Base-by-base conservation (phyloP, 2,329 filamentous ascomycete genomes). In the Colletotrichum shisoi region DNA sequence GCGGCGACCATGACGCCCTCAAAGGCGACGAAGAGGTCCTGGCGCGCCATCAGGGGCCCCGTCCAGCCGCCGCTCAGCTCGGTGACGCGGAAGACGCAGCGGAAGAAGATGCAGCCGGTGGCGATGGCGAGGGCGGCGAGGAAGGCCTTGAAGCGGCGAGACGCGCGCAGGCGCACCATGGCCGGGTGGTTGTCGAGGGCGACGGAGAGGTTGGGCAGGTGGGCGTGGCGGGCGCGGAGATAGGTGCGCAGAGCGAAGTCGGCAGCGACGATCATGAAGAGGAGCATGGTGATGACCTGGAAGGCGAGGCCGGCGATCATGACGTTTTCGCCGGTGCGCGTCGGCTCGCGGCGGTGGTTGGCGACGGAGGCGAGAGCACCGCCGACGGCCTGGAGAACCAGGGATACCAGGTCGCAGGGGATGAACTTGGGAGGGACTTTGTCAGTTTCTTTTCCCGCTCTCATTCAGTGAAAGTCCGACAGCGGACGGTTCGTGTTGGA, bases 41-140 rank as follows among this genome's bases (percentile, higher is more conserved):
- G 80, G 44, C 84, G 76, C 40, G 73, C 76, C 74, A 89, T 89
- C 71, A 91, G 75, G 24, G 81, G 76, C 0, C 88, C 88, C 3
- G 73, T 76, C 84, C 87, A 92, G 1, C 89, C 89, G 59, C 84
- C 80, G 69, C 83, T 85, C 70, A 92, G 77, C 81, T 92, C 89
- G 0, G 85, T 85, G 24, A 90, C 85, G 62, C 90, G 84, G 76
- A 87, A 92, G 48, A 87, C 84, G 70, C 84, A 88, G 9, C 90
- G 81, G 72, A 85, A 85, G 69, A 91, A 85, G 72, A 92, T 87
- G 71, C 82, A 84, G 13, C 90, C 59, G n/a, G 87, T 88, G 2
- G 87, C 82, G 2, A 89, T 74, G 1, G 78, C 74, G 19, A 90
- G 79, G 12, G 84, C 85, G n/a, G 71, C 72, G 5, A 88, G 74